phyloP scores from a whole-genome alignment of 805 yeast species.

The Nematodospora valgi region DNA sequence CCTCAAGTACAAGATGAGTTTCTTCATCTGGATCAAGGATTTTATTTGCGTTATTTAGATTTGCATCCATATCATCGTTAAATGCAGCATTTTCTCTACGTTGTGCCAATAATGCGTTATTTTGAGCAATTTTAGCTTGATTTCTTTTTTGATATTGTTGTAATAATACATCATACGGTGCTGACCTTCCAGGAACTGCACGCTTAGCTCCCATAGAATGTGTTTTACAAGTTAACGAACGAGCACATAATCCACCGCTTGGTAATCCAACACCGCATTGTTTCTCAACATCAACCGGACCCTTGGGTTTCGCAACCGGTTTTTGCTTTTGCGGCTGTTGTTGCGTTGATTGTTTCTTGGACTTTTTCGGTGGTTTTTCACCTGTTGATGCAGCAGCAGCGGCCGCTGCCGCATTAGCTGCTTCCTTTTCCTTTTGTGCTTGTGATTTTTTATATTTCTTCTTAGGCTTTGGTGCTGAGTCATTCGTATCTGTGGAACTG shows the following conservation, averaged over 20 bases:
- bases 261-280: conserved; percentile 97
- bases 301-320: conserved; percentile 56
- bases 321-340: conserved; percentile 32
- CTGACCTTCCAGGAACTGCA: conserved; percentile 89
- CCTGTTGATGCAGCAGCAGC: conserved; percentile 33
- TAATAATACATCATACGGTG: conserved; percentile 83
- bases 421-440: conserved; percentile 43
- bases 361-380: not conserved
- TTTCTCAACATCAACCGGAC: conserved; percentile 85
- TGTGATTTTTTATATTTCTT: conserved; percentile 43
- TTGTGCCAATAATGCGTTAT: conserved; percentile 75
- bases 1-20: conserved; percentile 85
- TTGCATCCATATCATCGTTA: conserved; percentile 20
- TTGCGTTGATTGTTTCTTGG: conserved; percentile 19
- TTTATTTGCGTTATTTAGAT: conserved; percentile 29
- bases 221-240: conserved; percentile 94
- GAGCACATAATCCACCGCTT: conserved; percentile 93
- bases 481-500: conserved; percentile 2
- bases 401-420: conserved; percentile 45
- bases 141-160: conserved; percentile 90
- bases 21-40: conserved; percentile 87
- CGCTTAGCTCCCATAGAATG: conserved; percentile 99
- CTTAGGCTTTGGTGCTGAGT: conserved; percentile 25
- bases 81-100: conserved; percentile 62
- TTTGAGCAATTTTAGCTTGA: conserved; percentile 85